Evolutionary conservation across 805 yeast genomes (phyloP).

Genomic region (Clavispora asparagi): DNA sequence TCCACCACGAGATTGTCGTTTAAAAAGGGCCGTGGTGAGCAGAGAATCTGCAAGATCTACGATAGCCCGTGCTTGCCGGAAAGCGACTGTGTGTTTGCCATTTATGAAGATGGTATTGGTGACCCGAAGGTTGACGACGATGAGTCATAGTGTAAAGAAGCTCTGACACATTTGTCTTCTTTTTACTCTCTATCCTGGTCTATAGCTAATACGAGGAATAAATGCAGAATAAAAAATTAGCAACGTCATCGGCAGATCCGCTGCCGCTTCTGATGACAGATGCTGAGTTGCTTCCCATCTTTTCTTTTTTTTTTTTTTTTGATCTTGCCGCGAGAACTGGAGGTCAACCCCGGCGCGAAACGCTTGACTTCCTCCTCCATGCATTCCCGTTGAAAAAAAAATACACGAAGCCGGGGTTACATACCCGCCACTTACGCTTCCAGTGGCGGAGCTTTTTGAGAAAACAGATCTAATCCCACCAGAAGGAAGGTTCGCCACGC

Average conservation of each 20-base stretch:
- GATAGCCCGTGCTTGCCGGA: slow-evolving; percentile 98
- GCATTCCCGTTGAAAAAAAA: not conserved
- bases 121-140: slow-evolving; percentile 85
- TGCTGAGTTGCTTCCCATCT: too few species aligned
- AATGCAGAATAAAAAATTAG: too few species aligned
- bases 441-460: not conserved
- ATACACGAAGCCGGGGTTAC: not conserved
- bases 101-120: slow-evolving; percentile 94
- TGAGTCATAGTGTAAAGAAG: not conserved
- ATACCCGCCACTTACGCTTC: not conserved
- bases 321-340: not conserved
- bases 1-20: slow-evolving; percentile 90
- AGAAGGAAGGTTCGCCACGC: too few species aligned
- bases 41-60: slow-evolving; percentile 88
- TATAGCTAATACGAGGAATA: not conserved
- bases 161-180: not conserved
- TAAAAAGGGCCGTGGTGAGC: slow-evolving; percentile 87
- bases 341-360: not conserved
- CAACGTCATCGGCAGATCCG: too few species aligned
- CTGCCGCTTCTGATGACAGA: too few species aligned
- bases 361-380: not conserved
- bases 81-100: slow-evolving; percentile 90
- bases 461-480: too few species aligned
- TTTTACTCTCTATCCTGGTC: not conserved
- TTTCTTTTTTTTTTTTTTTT: too few species aligned